Conservation (phyloP, 208 protist genomes). For the Trichomonas tenax region DNA sequence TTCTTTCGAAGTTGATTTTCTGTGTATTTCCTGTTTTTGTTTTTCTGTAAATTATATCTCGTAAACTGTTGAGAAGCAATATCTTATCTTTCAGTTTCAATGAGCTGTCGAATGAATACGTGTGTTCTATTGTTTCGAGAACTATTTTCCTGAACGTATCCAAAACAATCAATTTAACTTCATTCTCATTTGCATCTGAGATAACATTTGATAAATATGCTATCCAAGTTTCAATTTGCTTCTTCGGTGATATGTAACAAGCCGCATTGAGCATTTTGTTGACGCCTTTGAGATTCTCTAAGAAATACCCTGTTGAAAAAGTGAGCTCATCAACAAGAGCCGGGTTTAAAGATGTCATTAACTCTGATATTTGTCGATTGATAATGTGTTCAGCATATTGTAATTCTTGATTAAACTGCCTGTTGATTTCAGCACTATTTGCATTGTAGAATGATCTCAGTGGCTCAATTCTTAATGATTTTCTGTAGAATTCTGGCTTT, state of each 20-base stretch:
- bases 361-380: neutral
- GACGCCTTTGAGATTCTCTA: neutral
- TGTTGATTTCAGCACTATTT: neutral
- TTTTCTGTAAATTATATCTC: neutral
- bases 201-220: neutral
- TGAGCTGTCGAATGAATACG: neutral
- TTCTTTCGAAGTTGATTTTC: neutral
- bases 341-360: neutral
- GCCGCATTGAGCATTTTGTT: neutral
- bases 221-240: neutral
- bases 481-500: neutral
- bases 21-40: neutral
- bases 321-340: neutral
- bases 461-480: neutral
- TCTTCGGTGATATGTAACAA: neutral
- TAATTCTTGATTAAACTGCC: neutral
- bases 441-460: neutral
- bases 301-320: neutral
- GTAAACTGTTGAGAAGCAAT: neutral
- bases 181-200: neutral
- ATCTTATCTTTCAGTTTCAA: neutral
- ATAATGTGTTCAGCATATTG: neutral
- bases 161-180: neutral
- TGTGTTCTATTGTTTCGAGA: neutral
- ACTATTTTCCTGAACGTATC: neutral